Conservation (phyloP, 2,329 filamentous ascomycete species). For the Capronia coronata region DNA sequence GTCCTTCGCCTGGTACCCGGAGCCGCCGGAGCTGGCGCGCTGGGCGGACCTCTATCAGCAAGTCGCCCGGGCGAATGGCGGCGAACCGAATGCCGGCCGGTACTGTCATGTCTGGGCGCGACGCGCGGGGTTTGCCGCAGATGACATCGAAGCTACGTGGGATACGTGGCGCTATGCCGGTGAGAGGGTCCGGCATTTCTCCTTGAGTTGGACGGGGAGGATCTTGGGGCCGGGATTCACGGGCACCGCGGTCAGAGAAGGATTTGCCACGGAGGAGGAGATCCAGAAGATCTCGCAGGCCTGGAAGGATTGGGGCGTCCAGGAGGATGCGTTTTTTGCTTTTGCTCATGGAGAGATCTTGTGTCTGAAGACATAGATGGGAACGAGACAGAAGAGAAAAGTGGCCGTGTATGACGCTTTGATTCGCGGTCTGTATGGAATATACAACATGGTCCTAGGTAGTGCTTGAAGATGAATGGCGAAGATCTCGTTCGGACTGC, state of each 20-base stretch:
- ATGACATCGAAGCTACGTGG: constrained; percentile 24
- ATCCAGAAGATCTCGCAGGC: constrained; percentile 22
- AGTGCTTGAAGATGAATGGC: too few species aligned
- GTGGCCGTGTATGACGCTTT: too few species aligned
- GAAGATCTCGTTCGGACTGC: too few species aligned
- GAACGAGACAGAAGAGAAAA: not conserved
- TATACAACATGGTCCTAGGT: too few species aligned
- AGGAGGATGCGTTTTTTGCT: constrained; percentile 23
- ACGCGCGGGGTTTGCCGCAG: constrained; percentile 26
- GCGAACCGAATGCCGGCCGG: constrained; percentile 31
- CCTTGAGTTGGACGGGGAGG: constrained; percentile 24
- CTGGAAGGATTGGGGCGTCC: constrained; percentile 26
- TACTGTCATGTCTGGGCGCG: constrained; percentile 29
- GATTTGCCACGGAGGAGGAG: constrained; percentile 25
- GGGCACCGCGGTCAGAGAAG: constrained; percentile 23
- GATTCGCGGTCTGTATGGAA: too few species aligned
- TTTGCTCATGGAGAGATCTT: constrained; percentile 20
- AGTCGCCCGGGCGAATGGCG: constrained; percentile 31
- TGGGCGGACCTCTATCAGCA: constrained; percentile 30
- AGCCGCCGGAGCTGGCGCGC: constrained; percentile 26
- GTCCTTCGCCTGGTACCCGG: constrained; percentile 31
- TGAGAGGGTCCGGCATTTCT: constrained; percentile 20
- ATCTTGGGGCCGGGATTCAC: constrained; percentile 25
- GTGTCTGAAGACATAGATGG: constrained; percentile 18
- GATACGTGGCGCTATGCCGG: constrained; percentile 24